Evolutionary conservation across 2,329 filamentous ascomycete genomes (phyloP).

Genomic region (Phialocephala sp.): DNA sequence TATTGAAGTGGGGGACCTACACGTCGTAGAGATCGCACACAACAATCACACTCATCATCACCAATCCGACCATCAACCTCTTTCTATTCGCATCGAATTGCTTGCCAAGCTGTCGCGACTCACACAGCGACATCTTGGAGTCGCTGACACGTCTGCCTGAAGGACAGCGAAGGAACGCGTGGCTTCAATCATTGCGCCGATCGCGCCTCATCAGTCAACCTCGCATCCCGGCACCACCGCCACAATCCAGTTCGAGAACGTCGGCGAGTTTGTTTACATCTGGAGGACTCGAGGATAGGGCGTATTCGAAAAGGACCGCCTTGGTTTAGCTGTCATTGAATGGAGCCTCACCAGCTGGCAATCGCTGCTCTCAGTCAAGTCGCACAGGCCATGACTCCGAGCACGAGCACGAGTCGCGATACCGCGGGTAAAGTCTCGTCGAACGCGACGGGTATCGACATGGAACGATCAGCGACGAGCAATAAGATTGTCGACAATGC

Average conservation of each 20-base stretch:
- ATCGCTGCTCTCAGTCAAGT: conserved; percentile 38
- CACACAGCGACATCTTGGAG: conserved; percentile 7
- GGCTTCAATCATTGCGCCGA: conserved; percentile 18
- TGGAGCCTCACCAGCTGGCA: conserved; percentile 39
- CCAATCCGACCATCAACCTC: conserved; percentile 11
- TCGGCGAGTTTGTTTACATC: conserved; percentile 10
- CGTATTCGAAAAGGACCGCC: not conserved
- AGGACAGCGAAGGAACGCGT: conserved; percentile 22
- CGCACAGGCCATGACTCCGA: conserved; percentile 23
- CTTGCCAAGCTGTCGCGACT: conserved; percentile 11
- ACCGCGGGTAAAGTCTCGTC: conserved; percentile 30
- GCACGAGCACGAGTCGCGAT: conserved; percentile 31
- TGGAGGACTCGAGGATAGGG: not conserved
- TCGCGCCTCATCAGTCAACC: conserved; percentile 20
- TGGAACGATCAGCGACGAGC: conserved; percentile 29
- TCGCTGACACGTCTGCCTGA: conserved; percentile 27
- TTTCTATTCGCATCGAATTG: conserved; percentile 5
- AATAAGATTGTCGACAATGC: conserved; percentile 33
- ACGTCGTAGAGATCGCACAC: conserved; percentile 10
- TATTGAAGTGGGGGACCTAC: conserved; percentile 16
- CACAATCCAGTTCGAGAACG: conserved; percentile 14
- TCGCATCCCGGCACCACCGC: conserved; percentile 22
- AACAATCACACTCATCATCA: conserved; percentile 11
- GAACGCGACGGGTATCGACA: conserved; percentile 39
- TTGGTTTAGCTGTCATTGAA: conserved; percentile 17